These are phyloP conservation scores for Chaetomidium leptoderma DNA, from an alignment of 495 filamentous ascomycete genomes.

Conservation along the genomic window DNA sequence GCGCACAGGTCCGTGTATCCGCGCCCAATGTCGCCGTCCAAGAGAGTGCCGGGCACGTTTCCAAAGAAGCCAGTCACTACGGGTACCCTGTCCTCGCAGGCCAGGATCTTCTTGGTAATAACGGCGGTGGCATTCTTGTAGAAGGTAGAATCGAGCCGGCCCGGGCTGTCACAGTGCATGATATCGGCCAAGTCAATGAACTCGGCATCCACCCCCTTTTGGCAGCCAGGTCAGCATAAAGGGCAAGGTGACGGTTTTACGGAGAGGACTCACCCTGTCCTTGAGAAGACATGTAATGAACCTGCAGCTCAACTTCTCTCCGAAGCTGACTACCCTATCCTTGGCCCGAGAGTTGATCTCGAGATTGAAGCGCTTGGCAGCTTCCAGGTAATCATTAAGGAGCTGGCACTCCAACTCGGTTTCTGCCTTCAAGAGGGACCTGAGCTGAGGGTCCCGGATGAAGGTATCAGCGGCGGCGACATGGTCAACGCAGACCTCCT, in stretches of 20 bases:
- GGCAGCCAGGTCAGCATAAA: not conserved
- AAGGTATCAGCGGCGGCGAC: conserved; percentile 59
- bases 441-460: conserved; percentile 58
- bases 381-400: conserved; percentile 51
- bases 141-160: conserved; percentile 71
- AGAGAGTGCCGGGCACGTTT: conserved; percentile 71
- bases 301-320: conserved; percentile 87
- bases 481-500: conserved; percentile 72
- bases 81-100: conserved; percentile 66
- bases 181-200: conserved; percentile 82
- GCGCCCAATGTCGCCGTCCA: conserved; percentile 72
- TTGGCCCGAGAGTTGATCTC: conserved; percentile 77
- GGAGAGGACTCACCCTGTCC: conserved; percentile 44
- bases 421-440: conserved; percentile 50
- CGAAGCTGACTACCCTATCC: conserved; percentile 86
- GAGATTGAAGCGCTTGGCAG: conserved; percentile 54
- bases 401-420: conserved; percentile 70
- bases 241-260: not conserved
- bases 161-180: conserved; percentile 55
- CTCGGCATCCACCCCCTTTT: conserved; percentile 67
- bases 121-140: conserved; percentile 64
- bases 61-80: conserved; percentile 87
- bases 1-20: conserved; percentile 91
- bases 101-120: conserved; percentile 62
- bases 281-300: conserved; percentile 79